These are phyloP conservation scores for Phyllosticta paracitricarpa DNA, from an alignment of 2,329 filamentous ascomycete species.

Conservation along the genomic window DNA sequence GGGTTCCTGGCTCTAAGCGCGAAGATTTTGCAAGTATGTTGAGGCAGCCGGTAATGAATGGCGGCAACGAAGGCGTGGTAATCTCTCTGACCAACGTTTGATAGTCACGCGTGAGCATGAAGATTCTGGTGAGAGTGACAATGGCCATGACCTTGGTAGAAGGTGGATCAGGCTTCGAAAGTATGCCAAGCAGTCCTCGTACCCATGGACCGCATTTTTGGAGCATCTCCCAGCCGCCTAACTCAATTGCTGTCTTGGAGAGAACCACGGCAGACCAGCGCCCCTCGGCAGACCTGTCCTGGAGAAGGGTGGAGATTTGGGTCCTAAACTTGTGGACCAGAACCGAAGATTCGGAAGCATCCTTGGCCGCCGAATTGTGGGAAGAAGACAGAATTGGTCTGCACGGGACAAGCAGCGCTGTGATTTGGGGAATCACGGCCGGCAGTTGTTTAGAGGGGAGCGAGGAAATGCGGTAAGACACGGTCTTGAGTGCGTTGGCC, in stretches of 20 bases:
- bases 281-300: slow-evolving; percentile 63
- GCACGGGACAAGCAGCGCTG: slow-evolving; percentile 44
- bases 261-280: slow-evolving; percentile 70
- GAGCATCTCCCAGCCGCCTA: slow-evolving; percentile 75
- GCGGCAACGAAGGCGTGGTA: slow-evolving; percentile 68
- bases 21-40: slow-evolving; percentile 31
- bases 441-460: slow-evolving; percentile 66
- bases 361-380: slow-evolving; percentile 47
- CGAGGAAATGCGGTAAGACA: slow-evolving; percentile 61
- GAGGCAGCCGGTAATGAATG: slow-evolving; percentile 64
- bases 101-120: slow-evolving; percentile 69
- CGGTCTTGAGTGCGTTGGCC: slow-evolving; percentile 18
- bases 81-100: slow-evolving; percentile 79
- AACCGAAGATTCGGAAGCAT: slow-evolving; percentile 55
- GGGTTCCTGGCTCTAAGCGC: not conserved
- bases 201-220: slow-evolving; percentile 68
- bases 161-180: slow-evolving; percentile 70
- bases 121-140: slow-evolving; percentile 72
- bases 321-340: slow-evolving; percentile 75
- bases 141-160: slow-evolving; percentile 68
- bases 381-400: slow-evolving; percentile 52
- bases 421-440: slow-evolving; percentile 59
- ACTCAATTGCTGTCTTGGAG: slow-evolving; percentile 71
- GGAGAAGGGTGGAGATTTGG: slow-evolving; percentile 64
- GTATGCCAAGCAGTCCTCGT: slow-evolving; percentile 59